Base-by-base conservation (phyloP, 768 basidiomycete genomes). In the Tylopilus subfusipes region DNA sequence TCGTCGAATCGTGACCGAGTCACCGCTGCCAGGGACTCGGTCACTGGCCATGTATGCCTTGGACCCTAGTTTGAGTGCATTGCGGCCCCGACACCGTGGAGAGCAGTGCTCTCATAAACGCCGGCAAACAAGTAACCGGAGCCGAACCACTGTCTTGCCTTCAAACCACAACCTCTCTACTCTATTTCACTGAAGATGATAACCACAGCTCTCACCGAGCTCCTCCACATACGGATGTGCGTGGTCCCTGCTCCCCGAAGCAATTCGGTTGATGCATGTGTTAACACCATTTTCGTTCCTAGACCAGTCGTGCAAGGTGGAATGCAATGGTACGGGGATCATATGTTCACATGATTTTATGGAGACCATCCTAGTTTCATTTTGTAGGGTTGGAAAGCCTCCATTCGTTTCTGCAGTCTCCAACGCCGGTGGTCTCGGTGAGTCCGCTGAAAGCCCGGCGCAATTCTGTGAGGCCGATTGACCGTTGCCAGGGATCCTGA, bases 261-360 rank as follows among this genome's bases (percentile, higher is more conserved):
- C 2, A 19, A 42, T 8, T 22, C 22, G 31, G 38, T 21, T 44
- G 19, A 55, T 19, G 21, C 24, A 49, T 38, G 12, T 19, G 4
- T 46, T 30, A 54, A 14, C n/a, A 14, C 12, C 22, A 24, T 19
- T 19, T 31, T 36, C 42, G 14, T 45, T 14, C 27, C 50, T 47
- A 90, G 88, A 30, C 92, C 91, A 16, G 75, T 93, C 43, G 80
- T 94, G 2, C 92, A 93, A 67, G 91, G 90, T 22, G 91, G 90
- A 44, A 93, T 93, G 90, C 91, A 93, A 82, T 94, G 88, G 88
- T 90, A 73, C 43, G 56, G 5, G 25, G 21, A 13, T 45, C 11
- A 2, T 46, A 44, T 49, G 6, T 30, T 36, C 44, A 19, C 22
- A 43, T 18, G 7, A 10, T 5, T 24, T 9, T 29, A 36, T 49